A percentile compares a stretch with the other conserved stretches of the same genome.
Evolutionary conservation across 208 protist species (phyloP).

Genomic region (Angomonas deanei): DNA sequence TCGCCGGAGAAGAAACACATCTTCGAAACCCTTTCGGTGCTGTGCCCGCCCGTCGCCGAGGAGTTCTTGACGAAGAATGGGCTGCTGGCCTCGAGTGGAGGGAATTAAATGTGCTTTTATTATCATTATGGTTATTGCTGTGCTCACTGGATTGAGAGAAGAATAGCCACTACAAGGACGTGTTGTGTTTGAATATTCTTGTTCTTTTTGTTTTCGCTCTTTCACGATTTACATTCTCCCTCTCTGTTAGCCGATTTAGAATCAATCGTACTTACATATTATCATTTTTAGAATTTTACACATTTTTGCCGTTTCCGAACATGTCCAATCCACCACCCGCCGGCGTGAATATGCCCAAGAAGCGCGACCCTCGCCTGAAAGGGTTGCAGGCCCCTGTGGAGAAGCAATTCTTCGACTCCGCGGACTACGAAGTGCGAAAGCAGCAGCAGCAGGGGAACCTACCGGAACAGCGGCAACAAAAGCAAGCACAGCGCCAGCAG

Average conservation of each 20-base stretch:
- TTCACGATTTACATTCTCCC: not conserved
- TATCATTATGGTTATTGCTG: slow-evolving; percentile 2
- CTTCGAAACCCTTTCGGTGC: slow-evolving; percentile 30
- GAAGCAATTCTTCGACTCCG: slow-evolving; percentile 86
- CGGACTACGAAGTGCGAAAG: slow-evolving; percentile 82
- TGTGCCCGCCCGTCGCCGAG: slow-evolving; percentile 32
- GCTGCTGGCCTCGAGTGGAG: not conserved
- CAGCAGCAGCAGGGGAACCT: slow-evolving; percentile 31
- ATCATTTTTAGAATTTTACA: too few relatives aligned
- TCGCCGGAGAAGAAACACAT: slow-evolving; percentile 60
- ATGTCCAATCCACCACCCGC: slow-evolving; percentile 20
- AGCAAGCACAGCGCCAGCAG: slow-evolving; percentile 8
- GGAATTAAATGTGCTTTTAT: not conserved
- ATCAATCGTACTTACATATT: not conserved
- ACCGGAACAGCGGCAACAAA: slow-evolving; percentile 5
- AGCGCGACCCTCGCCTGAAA: slow-evolving; percentile 75
- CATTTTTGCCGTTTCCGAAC: too few relatives aligned
- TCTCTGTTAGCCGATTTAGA: not conserved
- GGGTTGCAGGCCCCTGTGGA: slow-evolving; percentile 57
- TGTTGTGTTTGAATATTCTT: not conserved
- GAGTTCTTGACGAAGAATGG: not conserved
- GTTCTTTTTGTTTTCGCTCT: not conserved
- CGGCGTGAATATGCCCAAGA: slow-evolving; percentile 86
- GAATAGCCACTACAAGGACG: not conserved
- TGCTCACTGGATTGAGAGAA: too few relatives aligned